These are phyloP conservation scores for Waltergamsia citrina DNA, from an alignment of 2,329 filamentous ascomycete genomes.

Conservation along the genomic window DNA sequence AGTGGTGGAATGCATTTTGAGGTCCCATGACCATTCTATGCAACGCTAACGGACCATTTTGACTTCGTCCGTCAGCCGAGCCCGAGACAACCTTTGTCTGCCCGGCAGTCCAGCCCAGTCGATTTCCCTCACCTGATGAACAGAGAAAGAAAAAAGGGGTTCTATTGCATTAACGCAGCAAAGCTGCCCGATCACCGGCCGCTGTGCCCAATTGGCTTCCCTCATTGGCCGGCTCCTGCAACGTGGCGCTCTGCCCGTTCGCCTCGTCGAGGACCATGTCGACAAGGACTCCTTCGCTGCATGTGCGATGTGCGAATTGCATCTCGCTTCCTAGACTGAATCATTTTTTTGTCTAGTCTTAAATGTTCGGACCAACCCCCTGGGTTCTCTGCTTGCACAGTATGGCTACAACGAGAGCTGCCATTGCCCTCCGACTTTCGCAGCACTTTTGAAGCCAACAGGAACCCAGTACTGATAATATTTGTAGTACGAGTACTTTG, in stretches of 20 bases:
- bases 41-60: constrained; percentile 14
- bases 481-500: too few species aligned
- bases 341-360: too few species aligned
- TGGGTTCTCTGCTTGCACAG: too few species aligned
- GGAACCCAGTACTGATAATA: too few species aligned
- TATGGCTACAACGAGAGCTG: too few species aligned
- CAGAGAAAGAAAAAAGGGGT: constrained; percentile 1
- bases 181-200: constrained; percentile 6
- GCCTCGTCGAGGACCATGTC: background rate
- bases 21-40: constrained; percentile 20
- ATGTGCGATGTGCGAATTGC: too few species aligned
- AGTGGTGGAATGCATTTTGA: constrained; percentile 11
- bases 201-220: background rate
- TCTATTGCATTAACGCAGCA: constrained; percentile 4
- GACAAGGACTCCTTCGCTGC: too few species aligned
- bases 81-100: background rate
- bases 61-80: constrained; percentile 4
- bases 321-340: too few species aligned
- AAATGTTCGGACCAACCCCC: too few species aligned
- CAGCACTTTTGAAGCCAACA: too few species aligned
- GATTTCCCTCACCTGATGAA: constrained; percentile 3
- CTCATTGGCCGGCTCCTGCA: constrained; percentile 3
- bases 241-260: constrained; percentile 8
- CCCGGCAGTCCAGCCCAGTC: background rate
- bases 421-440: too few species aligned